phyloP scores from a whole-genome alignment of 768 basidiomycete species.

The Boletus huronensis region DNA sequence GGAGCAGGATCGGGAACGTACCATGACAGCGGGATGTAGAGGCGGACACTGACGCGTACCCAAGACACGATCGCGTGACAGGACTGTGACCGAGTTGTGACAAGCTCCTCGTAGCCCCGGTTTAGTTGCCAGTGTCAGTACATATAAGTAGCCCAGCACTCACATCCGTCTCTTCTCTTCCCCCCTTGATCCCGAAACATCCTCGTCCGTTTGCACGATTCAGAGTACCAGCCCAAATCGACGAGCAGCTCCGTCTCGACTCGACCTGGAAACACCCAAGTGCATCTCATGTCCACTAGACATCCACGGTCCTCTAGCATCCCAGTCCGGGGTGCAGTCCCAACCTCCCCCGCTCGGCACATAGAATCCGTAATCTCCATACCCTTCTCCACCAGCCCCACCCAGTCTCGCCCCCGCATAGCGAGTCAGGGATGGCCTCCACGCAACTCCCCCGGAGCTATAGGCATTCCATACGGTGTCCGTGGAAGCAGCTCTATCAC shows the following conservation, averaged over 20 bases:
- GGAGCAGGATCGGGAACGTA: not conserved
- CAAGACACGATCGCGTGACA: slow-evolving; percentile 18
- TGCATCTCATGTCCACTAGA: slow-evolving; percentile 42
- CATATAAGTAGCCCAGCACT: slow-evolving; percentile 5
- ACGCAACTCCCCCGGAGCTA: slow-evolving; percentile 29
- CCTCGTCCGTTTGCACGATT: not conserved
- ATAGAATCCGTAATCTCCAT: slow-evolving; percentile 67
- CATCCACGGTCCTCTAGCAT: slow-evolving; percentile 64
- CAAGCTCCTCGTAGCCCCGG: slow-evolving; percentile 2
- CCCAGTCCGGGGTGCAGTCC: slow-evolving; percentile 49
- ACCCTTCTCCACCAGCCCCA: slow-evolving; percentile 41
- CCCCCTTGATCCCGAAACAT: not conserved
- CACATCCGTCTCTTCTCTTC: not conserved
- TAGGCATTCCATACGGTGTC: slow-evolving; percentile 38
- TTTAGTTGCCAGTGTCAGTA: not conserved
- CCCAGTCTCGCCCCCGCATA: slow-evolving; percentile 41
- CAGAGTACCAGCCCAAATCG: not conserved
- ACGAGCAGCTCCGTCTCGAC: not conserved
- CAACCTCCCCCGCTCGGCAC: slow-evolving; percentile 49
- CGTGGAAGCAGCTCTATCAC: slow-evolving; percentile 33
- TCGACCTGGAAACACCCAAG: not conserved
- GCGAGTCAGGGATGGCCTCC: slow-evolving; percentile 32
- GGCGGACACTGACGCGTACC: slow-evolving; percentile 18
- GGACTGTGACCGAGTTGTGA: slow-evolving; percentile 29
- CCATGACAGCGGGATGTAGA: slow-evolving; percentile 19